phyloP scores from a whole-genome alignment of 306 rosid species.

The Medicago ruthenica region DNA sequence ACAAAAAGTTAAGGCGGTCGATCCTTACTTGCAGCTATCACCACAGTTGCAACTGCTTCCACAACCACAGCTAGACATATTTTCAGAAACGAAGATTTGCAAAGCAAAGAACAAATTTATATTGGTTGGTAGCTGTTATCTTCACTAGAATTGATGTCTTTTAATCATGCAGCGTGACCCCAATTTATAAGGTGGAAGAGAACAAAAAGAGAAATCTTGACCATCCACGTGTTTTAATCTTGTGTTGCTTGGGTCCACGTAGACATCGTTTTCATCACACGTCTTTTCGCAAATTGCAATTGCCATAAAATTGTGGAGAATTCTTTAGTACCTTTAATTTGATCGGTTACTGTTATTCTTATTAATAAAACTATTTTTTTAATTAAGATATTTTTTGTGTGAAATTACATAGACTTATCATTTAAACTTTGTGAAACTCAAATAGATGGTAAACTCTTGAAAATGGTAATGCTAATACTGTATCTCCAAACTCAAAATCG shows the following conservation, averaged over 20 bases:
- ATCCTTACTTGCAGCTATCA: slow-evolving; percentile 51
- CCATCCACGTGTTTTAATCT: slow-evolving; percentile 25
- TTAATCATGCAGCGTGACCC: not conserved
- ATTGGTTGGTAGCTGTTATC: not conserved
- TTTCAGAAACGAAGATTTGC: not conserved
- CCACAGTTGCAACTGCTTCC: slow-evolving; percentile 62
- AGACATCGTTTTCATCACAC: slow-evolving; percentile 16
- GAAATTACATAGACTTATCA: no score
- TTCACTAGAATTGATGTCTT: not conserved
- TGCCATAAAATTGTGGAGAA: not conserved
- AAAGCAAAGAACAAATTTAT: not conserved
- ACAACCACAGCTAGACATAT: slow-evolving; percentile 70
- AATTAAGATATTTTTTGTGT: no score
- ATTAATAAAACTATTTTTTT: no score
- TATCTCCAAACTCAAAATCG: no score
- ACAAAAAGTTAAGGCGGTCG: not conserved
- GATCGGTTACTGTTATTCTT: no score
- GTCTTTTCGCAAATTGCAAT: not conserved
- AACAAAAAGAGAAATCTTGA: not conserved
- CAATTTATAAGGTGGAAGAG: not conserved
- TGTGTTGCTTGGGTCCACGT: not conserved
- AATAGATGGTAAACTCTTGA: no score
- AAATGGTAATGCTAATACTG: no score
- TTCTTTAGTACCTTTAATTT: no score
- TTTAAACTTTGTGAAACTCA: no score